phyloP scores from a whole-genome alignment of 2,329 filamentous ascomycete species.

The Arthrocladium fulminans region DNA sequence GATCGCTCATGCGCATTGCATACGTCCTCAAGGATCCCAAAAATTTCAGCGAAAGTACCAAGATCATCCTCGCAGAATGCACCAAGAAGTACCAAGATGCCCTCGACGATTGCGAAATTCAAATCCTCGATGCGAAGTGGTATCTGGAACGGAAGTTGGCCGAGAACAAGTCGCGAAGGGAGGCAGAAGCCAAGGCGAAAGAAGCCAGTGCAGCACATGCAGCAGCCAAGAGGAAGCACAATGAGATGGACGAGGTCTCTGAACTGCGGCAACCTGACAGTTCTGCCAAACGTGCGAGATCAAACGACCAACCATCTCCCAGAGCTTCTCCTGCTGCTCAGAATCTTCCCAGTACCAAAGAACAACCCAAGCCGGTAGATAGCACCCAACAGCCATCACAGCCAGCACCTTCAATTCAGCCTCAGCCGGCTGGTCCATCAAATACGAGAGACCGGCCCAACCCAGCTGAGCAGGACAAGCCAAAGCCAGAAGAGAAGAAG shows the following conservation, averaged over 20 bases:
- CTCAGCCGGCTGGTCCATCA: background rate
- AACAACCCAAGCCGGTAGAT: slow-evolving; percentile 11
- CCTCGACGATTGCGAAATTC: slow-evolving; percentile 22
- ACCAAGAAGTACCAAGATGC: slow-evolving; percentile 23
- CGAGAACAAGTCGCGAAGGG: slow-evolving; percentile 17
- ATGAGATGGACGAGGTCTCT: slow-evolving; percentile 13
- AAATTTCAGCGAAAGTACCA: slow-evolving; percentile 20
- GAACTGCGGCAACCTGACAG: slow-evolving; percentile 10
- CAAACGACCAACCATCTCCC: slow-evolving; percentile 7
- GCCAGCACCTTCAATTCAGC: background rate
- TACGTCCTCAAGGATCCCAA: slow-evolving; percentile 22
- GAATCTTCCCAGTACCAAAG: slow-evolving; percentile 9
- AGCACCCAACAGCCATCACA: slow-evolving; percentile 6
- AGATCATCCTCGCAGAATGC: slow-evolving; percentile 20
- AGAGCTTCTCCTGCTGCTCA: slow-evolving; percentile 9
- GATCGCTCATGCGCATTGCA: slow-evolving; percentile 22
- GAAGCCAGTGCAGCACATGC: slow-evolving; percentile 16
- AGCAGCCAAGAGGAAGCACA: slow-evolving; percentile 17
- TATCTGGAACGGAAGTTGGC: slow-evolving; percentile 21
- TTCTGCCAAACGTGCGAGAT: slow-evolving; percentile 19
- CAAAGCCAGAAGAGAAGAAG: background rate
- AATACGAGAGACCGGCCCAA: background rate
- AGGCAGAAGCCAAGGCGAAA: slow-evolving; percentile 17
- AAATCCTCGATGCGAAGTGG: slow-evolving; percentile 24
- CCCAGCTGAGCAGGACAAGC: background rate